These are phyloP conservation scores for Cryphonectria parasitica DNA, from an alignment of 2,329 filamentous ascomycete genomes.

Conservation along the genomic window DNA sequence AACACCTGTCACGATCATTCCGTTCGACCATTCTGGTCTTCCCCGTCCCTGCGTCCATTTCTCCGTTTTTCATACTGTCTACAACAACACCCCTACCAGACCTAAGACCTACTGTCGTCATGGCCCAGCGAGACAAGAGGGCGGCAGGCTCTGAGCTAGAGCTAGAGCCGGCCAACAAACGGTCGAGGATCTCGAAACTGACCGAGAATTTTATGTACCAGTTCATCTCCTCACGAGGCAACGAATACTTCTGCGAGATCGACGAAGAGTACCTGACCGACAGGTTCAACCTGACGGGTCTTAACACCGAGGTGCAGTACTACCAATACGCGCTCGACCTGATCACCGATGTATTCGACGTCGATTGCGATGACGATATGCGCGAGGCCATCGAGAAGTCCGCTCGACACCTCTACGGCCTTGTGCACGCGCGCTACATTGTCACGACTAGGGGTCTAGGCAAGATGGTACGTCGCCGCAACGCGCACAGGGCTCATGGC, in stretches of 20 bases:
- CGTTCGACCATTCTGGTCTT: background rate
- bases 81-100: background rate
- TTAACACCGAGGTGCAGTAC: conserved; percentile 97
- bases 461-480: conserved; percentile 79
- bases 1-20: background rate
- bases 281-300: conserved; percentile 94
- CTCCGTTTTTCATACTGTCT: background rate
- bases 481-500: background rate
- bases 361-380: conserved; percentile 98
- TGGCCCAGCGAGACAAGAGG: conserved; percentile 13
- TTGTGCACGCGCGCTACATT: conserved; percentile 95
- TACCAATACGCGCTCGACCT: conserved; percentile 98
- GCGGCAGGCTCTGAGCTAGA: background rate
- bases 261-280: conserved; percentile 99
- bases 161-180: background rate
- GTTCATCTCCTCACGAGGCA: conserved; percentile 97
- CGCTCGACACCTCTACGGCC: conserved; percentile 89
- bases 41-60: background rate
- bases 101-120: background rate
- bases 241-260: conserved; percentile 99
- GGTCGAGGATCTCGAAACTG: conserved; percentile 12
- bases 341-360: conserved; percentile 96
- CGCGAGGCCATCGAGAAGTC: conserved; percentile 98
- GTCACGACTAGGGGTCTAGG: conserved; percentile 91
- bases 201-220: conserved; percentile 44